These are phyloP conservation scores for Hyaloscypha finlandica DNA, from an alignment of 495 filamentous ascomycete species.

Conservation along the genomic window DNA sequence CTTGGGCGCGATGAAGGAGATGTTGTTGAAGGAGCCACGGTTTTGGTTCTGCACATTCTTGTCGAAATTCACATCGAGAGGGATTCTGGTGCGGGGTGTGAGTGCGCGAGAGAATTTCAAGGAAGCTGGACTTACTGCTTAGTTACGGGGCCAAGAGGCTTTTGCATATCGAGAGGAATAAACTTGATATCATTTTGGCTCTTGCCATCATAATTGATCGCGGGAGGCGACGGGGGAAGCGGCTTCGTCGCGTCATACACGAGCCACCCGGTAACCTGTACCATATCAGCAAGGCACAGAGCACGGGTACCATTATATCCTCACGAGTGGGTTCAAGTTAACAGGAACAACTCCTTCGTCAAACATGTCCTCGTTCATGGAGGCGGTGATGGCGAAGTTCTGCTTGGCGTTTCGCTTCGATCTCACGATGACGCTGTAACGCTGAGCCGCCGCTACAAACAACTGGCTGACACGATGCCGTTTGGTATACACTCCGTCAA, in stretches of 20 bases:
- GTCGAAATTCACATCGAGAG: slow-evolving; percentile 3
- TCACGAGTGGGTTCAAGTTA: not conserved
- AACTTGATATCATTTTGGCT: slow-evolving; percentile 1
- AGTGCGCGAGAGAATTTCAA: not conserved
- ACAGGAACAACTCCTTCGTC: not conserved
- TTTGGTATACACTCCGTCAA: slow-evolving; percentile 55
- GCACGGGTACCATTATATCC: not conserved
- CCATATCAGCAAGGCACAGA: not conserved
- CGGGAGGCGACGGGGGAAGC: not conserved
- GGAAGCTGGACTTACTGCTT: not conserved
- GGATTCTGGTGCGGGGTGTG: not conserved
- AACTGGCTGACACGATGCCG: slow-evolving; percentile 52
- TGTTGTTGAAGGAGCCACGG: slow-evolving; percentile 67
- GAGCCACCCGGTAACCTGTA: slow-evolving; percentile 10
- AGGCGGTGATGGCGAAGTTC: slow-evolving; percentile 9
- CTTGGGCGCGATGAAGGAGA: slow-evolving; percentile 57
- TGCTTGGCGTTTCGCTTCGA: slow-evolving; percentile 32
- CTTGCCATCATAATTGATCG: not conserved
- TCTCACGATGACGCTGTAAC: slow-evolving; percentile 49
- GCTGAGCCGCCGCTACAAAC: slow-evolving; percentile 48
- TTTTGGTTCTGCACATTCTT: slow-evolving; percentile 2
- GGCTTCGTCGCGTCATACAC: slow-evolving; percentile 12
- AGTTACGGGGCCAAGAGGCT: not conserved
- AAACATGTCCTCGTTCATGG: slow-evolving; percentile 49
- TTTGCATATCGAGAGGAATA: slow-evolving; percentile 6